Percentiles rank a stretch among this genome's conserved stretches.
Evolutionary conservation across 2,329 filamentous ascomycete genomes (phyloP).

Genomic region (Lachnellula suecica): DNA sequence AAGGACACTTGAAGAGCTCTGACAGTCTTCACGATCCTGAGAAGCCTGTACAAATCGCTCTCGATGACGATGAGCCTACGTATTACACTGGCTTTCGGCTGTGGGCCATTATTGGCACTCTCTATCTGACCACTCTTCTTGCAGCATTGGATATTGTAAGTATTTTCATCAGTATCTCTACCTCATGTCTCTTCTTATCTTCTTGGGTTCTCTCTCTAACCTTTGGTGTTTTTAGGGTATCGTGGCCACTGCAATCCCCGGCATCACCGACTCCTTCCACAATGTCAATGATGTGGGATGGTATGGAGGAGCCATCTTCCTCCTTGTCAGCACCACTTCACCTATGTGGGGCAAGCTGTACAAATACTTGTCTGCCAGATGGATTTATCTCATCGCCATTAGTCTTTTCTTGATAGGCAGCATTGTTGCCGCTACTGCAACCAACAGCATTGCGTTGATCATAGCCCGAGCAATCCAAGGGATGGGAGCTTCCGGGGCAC

Average conservation of each 20-base stretch:
- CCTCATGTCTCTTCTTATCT: no score
- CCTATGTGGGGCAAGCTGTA: conserved; percentile 24
- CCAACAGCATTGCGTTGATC: conserved; percentile 29
- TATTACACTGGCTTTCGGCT: conserved; percentile 56
- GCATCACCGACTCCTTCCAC: conserved; percentile 9
- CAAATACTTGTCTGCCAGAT: conserved; percentile 24
- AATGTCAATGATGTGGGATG: conserved; percentile 36
- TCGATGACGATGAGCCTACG: conserved; percentile 48
- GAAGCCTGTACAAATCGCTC: no score
- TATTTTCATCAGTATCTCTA: background rate
- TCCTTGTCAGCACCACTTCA: conserved; percentile 12
- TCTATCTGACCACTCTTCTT: conserved; percentile 2
- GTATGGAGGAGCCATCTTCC: conserved; percentile 38
- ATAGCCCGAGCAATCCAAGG: conserved; percentile 30
- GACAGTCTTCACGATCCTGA: no score
- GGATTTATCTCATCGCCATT: conserved; percentile 20
- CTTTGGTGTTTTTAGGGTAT: background rate
- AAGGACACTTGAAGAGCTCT: no score
- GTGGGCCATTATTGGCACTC: conserved; percentile 36
- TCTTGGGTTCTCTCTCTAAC: background rate
- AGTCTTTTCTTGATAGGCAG: conserved; percentile 30
- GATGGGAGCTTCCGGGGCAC: conserved; percentile 21
- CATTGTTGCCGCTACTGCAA: conserved; percentile 27
- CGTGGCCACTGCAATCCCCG: conserved; percentile 6
- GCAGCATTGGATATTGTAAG: conserved; percentile 2